A percentile compares a stretch with the other conserved stretches of the same genome.
Conservation (phyloP, 2,329 filamentous ascomycete species). For the Drechslerella coelobrocha region DNA sequence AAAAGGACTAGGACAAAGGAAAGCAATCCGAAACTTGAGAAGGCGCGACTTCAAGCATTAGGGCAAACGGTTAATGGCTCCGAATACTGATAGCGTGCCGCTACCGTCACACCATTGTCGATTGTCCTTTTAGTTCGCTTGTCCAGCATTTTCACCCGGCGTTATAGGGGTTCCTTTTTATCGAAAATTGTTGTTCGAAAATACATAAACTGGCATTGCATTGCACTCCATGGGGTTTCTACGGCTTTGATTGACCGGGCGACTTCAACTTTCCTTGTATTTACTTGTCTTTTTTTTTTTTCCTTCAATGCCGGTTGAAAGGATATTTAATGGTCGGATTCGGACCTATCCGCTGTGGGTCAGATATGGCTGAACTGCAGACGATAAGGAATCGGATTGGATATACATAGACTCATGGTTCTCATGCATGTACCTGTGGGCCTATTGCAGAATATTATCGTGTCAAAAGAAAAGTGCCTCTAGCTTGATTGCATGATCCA, state of each 20-base stretch:
- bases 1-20: neutral
- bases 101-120: neutral
- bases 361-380: neutral
- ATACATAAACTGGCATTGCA: too few relatives aligned
- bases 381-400: constrained; percentile 3
- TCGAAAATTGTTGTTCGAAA: too few relatives aligned
- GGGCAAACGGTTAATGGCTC: neutral
- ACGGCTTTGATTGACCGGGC: too few relatives aligned
- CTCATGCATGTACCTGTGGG: neutral
- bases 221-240: too few relatives aligned
- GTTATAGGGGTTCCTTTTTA: too few relatives aligned
- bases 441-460: neutral
- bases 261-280: too few relatives aligned
- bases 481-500: neutral
- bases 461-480: neutral
- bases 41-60: neutral
- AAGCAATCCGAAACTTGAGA: neutral
- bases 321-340: neutral
- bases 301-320: neutral
- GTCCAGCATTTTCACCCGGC: neutral
- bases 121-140: neutral
- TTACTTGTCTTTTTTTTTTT: too few relatives aligned
- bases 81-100: neutral
- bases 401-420: neutral
- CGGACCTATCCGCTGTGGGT: neutral